Percentiles rank a stretch among this genome's conserved stretches.
Evolutionary conservation across 2,329 filamentous ascomycete genomes (phyloP).

Genomic region (Atkinsonella hypoxylon): DNA sequence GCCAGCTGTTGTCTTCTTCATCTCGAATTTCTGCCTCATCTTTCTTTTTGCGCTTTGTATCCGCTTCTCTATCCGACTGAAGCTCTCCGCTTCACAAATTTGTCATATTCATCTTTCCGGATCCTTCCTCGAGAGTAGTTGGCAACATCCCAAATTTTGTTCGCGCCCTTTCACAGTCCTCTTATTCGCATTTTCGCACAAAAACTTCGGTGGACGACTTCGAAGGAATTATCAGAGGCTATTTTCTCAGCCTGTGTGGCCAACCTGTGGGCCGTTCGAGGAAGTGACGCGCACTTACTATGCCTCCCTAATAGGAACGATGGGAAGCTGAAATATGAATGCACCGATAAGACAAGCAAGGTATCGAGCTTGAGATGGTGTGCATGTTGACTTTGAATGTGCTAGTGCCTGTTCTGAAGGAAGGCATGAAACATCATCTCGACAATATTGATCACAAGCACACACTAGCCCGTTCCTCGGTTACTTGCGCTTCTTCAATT

Average conservation of each 20-base stretch:
- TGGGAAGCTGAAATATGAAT: slow-evolving; percentile 2
- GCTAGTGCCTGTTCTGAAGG: not conserved
- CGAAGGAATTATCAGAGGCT: not conserved
- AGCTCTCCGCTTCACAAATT: too few relatives aligned
- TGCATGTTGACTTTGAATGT: not conserved
- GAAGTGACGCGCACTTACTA: not conserved
- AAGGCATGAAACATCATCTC: not conserved
- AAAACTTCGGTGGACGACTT: not conserved
- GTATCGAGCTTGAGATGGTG: not conserved
- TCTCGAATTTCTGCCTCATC: not conserved
- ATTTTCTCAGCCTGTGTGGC: not conserved
- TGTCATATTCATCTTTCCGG: too few relatives aligned
- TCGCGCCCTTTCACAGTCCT: too few relatives aligned
- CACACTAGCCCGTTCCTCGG: not conserved
- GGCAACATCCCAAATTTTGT: too few relatives aligned
- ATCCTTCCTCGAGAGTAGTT: too few relatives aligned
- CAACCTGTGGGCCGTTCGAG: not conserved
- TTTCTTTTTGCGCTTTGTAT: too few relatives aligned
- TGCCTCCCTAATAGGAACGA: not conserved
- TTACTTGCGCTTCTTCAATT: not conserved
- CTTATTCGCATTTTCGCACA: not conserved
- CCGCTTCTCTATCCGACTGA: too few relatives aligned
- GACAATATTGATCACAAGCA: not conserved
- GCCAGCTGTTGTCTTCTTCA: not conserved
- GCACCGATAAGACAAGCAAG: not conserved